phyloP scores from a whole-genome alignment of 805 yeast genomes.

The Metschnikowia borealis region DNA sequence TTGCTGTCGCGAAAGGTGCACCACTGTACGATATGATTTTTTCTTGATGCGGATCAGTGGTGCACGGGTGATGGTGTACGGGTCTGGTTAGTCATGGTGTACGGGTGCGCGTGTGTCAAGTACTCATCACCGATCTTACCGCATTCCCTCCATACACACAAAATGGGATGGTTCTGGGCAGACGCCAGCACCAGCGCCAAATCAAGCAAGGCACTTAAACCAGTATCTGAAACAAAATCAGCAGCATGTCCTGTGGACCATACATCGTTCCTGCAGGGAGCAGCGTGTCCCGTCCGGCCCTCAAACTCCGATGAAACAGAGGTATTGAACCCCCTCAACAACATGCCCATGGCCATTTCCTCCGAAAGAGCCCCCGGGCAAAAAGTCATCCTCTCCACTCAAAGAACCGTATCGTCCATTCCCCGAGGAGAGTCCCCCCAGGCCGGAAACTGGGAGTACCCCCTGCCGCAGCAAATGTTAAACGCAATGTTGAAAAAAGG shows the following conservation, averaged over 20 bases:
- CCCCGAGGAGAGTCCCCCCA: conserved; percentile 69
- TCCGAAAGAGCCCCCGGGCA: conserved; percentile 76
- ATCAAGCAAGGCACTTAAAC: no score
- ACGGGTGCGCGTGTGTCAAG: no score
- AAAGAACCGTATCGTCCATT: conserved; percentile 76
- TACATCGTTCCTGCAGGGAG: conserved; percentile 8
- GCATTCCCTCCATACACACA: conserved; percentile 4
- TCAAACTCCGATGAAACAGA: background rate
- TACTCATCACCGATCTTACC: background rate
- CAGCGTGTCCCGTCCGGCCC: conserved; percentile 13
- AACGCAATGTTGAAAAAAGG: conserved; percentile 97
- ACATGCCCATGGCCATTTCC: conserved; percentile 77
- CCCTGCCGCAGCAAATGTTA: conserved; percentile 98
- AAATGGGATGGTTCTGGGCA: conserved; percentile 94
- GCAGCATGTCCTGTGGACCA: conserved; percentile 19
- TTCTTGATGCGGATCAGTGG: background rate
- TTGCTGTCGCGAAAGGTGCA: background rate
- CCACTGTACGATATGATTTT: no score
- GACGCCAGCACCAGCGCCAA: conserved; percentile 19
- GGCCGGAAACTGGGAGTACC: conserved; percentile 94
- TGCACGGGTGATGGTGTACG: conserved; percentile 2
- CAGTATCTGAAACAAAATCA: no score
- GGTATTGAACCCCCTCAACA: conserved; percentile 63
- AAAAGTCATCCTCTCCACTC: conserved; percentile 70
- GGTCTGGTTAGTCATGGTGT: background rate